Percentiles rank a stretch among this genome's conserved stretches.
These are phyloP conservation scores for Graphium sp. DNA, from an alignment of 2,329 filamentous ascomycete species.

Conservation along the genomic window DNA sequence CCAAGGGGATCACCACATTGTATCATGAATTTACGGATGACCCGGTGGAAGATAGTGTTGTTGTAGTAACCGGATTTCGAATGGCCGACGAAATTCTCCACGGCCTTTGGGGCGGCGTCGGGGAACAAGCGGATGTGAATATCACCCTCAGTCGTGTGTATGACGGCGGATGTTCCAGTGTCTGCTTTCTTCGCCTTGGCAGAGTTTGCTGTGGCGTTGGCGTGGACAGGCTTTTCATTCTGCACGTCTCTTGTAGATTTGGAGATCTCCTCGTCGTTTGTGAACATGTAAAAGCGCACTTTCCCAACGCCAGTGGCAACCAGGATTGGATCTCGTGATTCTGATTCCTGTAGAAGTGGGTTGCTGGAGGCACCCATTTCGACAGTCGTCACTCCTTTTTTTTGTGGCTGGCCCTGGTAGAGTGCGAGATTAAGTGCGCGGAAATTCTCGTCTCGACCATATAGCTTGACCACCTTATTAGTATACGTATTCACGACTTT, in stretches of 20 bases:
- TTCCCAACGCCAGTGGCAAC: conserved; percentile 73
- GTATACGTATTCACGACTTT: conserved; percentile 95
- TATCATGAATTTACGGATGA: conserved; percentile 98
- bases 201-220: conserved; percentile 25
- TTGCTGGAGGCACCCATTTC: conserved; percentile 95
- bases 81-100: conserved; percentile 95
- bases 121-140: conserved; percentile 89
- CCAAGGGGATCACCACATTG: conserved; percentile 72
- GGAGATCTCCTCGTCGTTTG: conserved; percentile 68
- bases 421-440: conserved; percentile 68
- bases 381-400: conserved; percentile 83
- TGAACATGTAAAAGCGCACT: conserved; percentile 95
- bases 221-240: conserved; percentile 71
- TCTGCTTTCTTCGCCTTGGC: conserved; percentile 41
- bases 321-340: conserved; percentile 78
- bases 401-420: conserved; percentile 91
- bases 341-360: conserved; percentile 81
- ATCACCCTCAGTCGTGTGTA: conserved; percentile 90
- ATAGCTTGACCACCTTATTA: conserved; percentile 80
- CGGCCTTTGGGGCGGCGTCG: conserved; percentile 79
- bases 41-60: conserved; percentile 89
- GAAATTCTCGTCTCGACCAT: conserved; percentile 78
- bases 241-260: conserved; percentile 81
- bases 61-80: conserved; percentile 89
- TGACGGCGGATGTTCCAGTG: conserved; percentile 60